These are phyloP conservation scores for Saccharomycopsis lassenensis DNA, from an alignment of 805 yeast genomes.

Conservation along the genomic window DNA sequence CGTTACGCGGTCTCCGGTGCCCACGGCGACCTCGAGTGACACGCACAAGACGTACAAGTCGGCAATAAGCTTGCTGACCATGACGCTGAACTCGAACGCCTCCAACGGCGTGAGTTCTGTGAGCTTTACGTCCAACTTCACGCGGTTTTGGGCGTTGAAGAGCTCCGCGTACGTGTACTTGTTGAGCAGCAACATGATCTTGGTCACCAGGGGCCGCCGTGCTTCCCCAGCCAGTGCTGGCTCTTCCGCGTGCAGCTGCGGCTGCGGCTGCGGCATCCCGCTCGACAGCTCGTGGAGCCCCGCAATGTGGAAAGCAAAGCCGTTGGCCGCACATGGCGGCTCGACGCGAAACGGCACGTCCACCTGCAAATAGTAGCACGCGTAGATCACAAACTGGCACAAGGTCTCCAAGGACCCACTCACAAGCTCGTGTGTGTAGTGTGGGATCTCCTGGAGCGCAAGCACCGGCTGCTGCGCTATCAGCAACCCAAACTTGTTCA, in stretches of 20 bases:
- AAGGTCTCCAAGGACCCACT: slow-evolving; percentile 10
- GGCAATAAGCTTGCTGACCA: slow-evolving; percentile 10
- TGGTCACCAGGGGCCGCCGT: no score
- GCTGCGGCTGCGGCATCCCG: no score
- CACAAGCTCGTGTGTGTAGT: slow-evolving; percentile 3
- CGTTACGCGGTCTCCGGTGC: slow-evolving; percentile 1
- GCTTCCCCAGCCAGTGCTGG: no score
- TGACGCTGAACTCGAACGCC: slow-evolving; percentile 12
- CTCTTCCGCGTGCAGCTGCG: no score
- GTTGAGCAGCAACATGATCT: slow-evolving; percentile 8
- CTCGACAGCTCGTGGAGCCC: no score
- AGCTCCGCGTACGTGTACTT: slow-evolving; percentile 13
- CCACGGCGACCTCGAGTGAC: slow-evolving; percentile 2
- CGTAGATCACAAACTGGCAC: slow-evolving; percentile 14
- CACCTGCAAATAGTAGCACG: slow-evolving; percentile 10
- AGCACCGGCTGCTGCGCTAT: no score
- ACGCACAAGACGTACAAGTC: slow-evolving; percentile 8
- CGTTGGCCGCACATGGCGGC: slow-evolving; percentile 2
- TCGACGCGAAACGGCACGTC: slow-evolving; percentile 13
- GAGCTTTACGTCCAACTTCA: slow-evolving; percentile 5
- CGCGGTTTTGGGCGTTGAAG: slow-evolving; percentile 13
- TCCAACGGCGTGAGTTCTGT: slow-evolving; percentile 9
- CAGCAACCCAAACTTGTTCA: no score
- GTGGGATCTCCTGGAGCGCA: slow-evolving; percentile 8
- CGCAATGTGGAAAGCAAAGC: slow-evolving; percentile 4